Evolutionary conservation across 2,329 filamentous ascomycete species (phyloP).

Genomic region (Cercospora sp.): DNA sequence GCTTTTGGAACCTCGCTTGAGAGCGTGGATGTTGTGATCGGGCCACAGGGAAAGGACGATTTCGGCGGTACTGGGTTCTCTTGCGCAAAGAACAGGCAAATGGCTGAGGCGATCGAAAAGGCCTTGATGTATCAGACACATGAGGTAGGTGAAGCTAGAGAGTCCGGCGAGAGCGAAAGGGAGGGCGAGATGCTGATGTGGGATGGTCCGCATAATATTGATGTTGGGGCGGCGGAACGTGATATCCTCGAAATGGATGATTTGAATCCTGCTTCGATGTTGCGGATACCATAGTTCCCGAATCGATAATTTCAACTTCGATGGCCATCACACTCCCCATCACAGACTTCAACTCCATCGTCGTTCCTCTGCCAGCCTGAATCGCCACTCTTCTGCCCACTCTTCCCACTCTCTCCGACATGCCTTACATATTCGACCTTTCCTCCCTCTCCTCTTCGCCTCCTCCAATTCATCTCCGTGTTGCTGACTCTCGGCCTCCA

Average conservation of each 20-base stretch:
- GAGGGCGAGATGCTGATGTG: neutral
- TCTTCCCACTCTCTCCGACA: neutral
- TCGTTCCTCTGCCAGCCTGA: neutral
- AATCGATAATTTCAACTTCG: neutral
- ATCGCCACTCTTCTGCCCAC: neutral
- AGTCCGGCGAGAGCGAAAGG: neutral
- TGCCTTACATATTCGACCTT: constrained; percentile 10
- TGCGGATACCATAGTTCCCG: neutral
- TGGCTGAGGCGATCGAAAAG: constrained; percentile 6
- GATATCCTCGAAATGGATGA: neutral
- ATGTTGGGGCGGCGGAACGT: neutral
- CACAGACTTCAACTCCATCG: constrained; percentile 4
- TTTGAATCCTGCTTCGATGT: neutral
- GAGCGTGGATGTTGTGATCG: neutral
- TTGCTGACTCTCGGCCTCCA: constrained; percentile 21
- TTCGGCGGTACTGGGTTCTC: neutral
- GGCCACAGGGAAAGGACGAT: neutral
- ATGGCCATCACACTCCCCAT: constrained; percentile 11
- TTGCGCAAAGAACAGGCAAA: neutral
- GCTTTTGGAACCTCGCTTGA: neutral
- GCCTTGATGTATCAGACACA: neutral
- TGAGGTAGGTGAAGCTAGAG: neutral
- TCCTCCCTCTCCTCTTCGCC: neutral
- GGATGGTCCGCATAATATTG: constrained; percentile 1
- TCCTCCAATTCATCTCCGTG: constrained; percentile 21